Conservation (phyloP, 768 basidiomycete genomes). For the Leccinum subtestaceum region DNA sequence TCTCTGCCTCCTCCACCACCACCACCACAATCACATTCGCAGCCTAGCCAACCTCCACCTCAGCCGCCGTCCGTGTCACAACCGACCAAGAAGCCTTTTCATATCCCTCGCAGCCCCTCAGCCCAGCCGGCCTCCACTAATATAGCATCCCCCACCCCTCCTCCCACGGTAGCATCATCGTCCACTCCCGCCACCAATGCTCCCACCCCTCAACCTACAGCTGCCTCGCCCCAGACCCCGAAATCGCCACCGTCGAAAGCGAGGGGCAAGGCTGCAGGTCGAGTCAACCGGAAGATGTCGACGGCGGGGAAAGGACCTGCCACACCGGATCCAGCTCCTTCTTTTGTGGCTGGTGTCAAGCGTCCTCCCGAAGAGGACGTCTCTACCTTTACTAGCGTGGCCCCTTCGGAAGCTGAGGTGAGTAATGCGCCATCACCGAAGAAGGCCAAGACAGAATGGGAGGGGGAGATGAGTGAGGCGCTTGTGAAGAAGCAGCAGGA, state of each 20-base stretch:
- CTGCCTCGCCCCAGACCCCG: conserved; percentile 61
- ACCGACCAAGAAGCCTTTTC: conserved; percentile 16
- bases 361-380: conserved; percentile 36
- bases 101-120: conserved; percentile 25
- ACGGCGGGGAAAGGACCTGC: conserved; percentile 30
- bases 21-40: conserved; percentile 11
- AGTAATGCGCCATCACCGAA: conserved; percentile 67
- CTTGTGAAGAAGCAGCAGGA: conserved; percentile 41
- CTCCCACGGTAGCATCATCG: conserved; percentile 41
- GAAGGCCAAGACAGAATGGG: conserved; percentile 70
- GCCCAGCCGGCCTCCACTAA: conserved; percentile 10
- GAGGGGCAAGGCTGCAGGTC: conserved; percentile 36
- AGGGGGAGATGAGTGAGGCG: conserved; percentile 53
- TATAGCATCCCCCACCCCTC: conserved; percentile 40
- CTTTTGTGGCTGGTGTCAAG: conserved; percentile 30
- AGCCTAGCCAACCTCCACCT: conserved; percentile 5
- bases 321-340: conserved; percentile 35
- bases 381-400: conserved; percentile 26
- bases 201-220: conserved; percentile 37
- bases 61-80: conserved; percentile 10
- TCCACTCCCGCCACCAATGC: conserved; percentile 52
- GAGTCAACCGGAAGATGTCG: conserved; percentile 31
- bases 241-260: conserved; percentile 69
- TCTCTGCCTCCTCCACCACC: neutral
- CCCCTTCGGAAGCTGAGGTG: conserved; percentile 31